Evolutionary conservation across 352 stramenopile species (phyloP), one percentile per base, ranked within the genome.

Genomic region (Globisporangium paroecandrum): DNA sequence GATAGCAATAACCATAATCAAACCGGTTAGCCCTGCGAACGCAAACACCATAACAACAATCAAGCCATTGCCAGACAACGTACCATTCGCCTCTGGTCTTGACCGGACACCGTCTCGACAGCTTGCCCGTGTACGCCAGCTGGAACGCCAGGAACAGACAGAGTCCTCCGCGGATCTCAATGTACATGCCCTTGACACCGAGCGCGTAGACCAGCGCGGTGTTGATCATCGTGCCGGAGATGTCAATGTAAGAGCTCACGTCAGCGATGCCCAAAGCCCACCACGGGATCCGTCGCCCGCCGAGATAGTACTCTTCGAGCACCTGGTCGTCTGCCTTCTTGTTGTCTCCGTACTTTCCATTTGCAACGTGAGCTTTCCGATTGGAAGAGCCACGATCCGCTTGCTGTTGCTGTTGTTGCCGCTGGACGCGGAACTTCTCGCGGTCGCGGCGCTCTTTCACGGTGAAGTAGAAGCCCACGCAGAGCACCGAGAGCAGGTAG

Each of bases 191-290:
- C 64, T 87, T 87, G 69, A 92, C 71, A n/a, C 86, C 86, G 34
- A 94, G 71, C 29, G 86, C 86, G 62, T 94, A 94, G 59, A 94
- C 76, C 20, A 94, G 66, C 65, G 82, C 86, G 51, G 83, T 92
- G 69, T 94, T 93, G 77, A 93, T 93, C 83, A 93, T 93, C 6
- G 85, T 93, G 1, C 85, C 83, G 3, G 82, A 89, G 61, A 94
- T 92, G 72, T 94, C 86, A 58, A 94, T 94, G 69, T 94, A 94
- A 62, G 82, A 91, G 72, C 83, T 92, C 62, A 94, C 86, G 66
- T 94, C 85, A 0, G 85, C 85, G 47, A 93, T 72, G 8, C 80
- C 85, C 20, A 93, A 71, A 25, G 82, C 82, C 73, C 85, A 91
- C 83, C 85, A 91, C 13, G 83, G 78, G 60, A 93, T 89, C 32